These are phyloP conservation scores for Chlorella sp. DNA, from an alignment of 139 green algal species.

Conservation along the genomic window DNA sequence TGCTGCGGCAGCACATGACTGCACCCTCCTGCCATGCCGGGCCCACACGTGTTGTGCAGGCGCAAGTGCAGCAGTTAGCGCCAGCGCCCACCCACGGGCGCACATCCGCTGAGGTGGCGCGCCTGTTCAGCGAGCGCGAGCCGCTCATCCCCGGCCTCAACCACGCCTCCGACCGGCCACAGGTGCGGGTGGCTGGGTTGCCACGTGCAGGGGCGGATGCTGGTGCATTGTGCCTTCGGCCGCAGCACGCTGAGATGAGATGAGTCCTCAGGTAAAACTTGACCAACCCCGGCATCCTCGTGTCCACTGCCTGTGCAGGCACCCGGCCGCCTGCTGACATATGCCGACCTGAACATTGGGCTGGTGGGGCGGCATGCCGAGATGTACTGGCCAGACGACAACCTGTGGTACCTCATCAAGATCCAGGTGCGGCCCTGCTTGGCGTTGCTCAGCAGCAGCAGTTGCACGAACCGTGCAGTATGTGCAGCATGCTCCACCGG, in stretches of 20 bases:
- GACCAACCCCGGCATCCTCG: no score
- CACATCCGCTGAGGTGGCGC: no score
- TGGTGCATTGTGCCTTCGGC: no score
- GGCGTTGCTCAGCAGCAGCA: no score
- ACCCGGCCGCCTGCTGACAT: constrained; percentile 60
- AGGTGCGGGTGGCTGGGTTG: constrained; percentile 41
- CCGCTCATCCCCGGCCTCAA: constrained; percentile 39
- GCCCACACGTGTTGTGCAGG: neutral
- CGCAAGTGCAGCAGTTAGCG: neutral
- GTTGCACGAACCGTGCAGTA: no score
- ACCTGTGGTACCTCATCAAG: constrained; percentile 73
- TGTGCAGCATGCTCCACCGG: no score
- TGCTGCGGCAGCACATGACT: neutral
- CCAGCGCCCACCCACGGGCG: neutral
- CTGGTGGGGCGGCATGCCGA: constrained; percentile 81
- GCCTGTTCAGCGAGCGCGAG: neutral
- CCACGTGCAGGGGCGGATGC: no score
- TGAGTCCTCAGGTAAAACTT: no score
- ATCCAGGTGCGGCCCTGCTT: neutral
- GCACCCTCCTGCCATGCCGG: no score
- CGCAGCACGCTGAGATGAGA: no score
- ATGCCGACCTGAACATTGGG: constrained; percentile 68
- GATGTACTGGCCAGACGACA: constrained; percentile 89
- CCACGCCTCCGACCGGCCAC: constrained; percentile 50
- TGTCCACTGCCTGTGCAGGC: constrained; percentile 33